Evolutionary conservation across 2,329 filamentous ascomycete genomes (phyloP).

Genomic region (Fusarium fujikuroi): DNA sequence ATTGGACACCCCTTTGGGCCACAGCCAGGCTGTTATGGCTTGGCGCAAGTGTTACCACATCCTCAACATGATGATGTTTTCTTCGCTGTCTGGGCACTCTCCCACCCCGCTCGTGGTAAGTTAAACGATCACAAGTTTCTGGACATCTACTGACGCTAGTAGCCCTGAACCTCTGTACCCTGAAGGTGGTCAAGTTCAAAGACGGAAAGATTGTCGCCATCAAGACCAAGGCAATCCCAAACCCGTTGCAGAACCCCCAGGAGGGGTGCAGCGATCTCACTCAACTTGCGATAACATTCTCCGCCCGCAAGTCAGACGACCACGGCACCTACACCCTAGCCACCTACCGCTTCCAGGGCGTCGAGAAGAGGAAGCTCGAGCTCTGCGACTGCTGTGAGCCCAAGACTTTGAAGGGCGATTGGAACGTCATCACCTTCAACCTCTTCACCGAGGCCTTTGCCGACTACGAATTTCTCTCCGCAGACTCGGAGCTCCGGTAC

Average conservation of each 20-base stretch:
- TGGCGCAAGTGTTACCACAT: neutral
- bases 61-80: neutral
- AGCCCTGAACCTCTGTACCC: neutral
- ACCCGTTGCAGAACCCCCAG: constrained; percentile 5
- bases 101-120: neutral
- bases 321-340: constrained; percentile 30
- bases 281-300: neutral
- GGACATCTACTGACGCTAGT: neutral
- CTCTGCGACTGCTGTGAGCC: constrained; percentile 15
- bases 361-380: neutral
- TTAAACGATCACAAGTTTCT: neutral
- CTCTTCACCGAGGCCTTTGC: constrained; percentile 25
- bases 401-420: constrained; percentile 12
- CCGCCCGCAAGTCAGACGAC: constrained; percentile 22
- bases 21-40: neutral
- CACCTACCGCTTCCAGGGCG: constrained; percentile 12
- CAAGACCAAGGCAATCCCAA: constrained; percentile 11
- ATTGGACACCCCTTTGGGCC: neutral
- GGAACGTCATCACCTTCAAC: constrained; percentile 35
- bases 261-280: neutral
- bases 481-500: constrained; percentile 12
- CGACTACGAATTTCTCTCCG: constrained; percentile 15
- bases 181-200: neutral
- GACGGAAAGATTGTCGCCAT: neutral
- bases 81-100: neutral